Evolutionary conservation across 441 rosid genomes (phyloP), one percentile per base, ranked within the genome.

Genomic region (Pelargonium australe): DNA sequence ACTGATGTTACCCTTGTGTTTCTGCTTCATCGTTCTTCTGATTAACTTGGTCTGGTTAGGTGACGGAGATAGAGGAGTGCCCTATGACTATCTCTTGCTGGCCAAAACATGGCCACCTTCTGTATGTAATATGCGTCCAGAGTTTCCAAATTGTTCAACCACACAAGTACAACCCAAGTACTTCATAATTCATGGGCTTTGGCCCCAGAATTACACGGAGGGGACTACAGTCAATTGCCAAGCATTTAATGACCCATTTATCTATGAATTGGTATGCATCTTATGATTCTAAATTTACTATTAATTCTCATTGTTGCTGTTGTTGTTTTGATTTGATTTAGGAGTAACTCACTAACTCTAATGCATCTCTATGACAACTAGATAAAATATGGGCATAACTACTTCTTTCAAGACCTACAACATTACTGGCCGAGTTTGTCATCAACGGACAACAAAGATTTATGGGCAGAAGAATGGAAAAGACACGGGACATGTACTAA

Each of bases 51-150:
- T 49, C 0, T 10, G 55, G 14, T 49, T 12, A 3, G 14, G 14
- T 49, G n/a, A 49, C 13, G 55, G 55, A 49, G 55, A 49, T 2
- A 49, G 55, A 49, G 55, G 55, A 49, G 55, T 49, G 55, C 14
- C 55, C 55, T 49, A 49, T 49, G 55, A 49, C 55, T 49, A 49
- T 49, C 55, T 49, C 14, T 49, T 49, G 55, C 55, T 49, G 55
- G 55, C 55, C 55, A 49, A 49, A 13, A 49, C 14, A 13, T 49
- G 55, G 55, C 55, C 55, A 13, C 55, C 55, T 49, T 49, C 55
- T 7, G 5, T 49, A 4, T 49, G 55, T 12, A 49, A 49, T 3
- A 49, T 49, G 55, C 5, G 14, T 13, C 55, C 55, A 49, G 55
- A 49, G n/a, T 49, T 49, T 1, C 55, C 55, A 2, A 49, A 49